A percentile compares a stretch with the other conserved stretches of the same genome.
These are phyloP conservation scores for Arthrobotrys sinensis DNA, from an alignment of 2,329 filamentous ascomycete species.

Conservation along the genomic window DNA sequence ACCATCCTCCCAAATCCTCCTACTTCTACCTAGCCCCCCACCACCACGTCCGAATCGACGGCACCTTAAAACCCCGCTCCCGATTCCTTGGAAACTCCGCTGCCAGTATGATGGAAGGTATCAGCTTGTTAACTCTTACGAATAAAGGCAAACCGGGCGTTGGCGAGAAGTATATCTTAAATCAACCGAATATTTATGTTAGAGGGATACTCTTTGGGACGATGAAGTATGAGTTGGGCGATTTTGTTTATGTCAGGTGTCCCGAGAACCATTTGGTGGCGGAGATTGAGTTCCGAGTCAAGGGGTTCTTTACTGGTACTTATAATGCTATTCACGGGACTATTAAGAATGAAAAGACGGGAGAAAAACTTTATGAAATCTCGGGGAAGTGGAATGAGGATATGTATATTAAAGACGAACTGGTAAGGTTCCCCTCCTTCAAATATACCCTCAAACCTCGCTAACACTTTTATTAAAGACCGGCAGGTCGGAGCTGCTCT, in stretches of 20 bases:
- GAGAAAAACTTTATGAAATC: conserved; percentile 89
- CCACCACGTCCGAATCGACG: conserved; percentile 94
- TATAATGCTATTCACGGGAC: conserved; percentile 96
- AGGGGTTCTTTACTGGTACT: conserved; percentile 94
- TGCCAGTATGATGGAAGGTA: conserved; percentile 97
- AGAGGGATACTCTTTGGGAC: conserved; percentile 97
- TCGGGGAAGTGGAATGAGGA: conserved; percentile 94
- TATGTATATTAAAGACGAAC: conserved; percentile 90
- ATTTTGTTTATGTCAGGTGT: conserved; percentile 93
- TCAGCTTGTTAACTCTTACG: conserved; percentile 85
- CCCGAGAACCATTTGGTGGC: conserved; percentile 88
- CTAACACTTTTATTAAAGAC: conserved; percentile 75
- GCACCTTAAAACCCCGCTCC: conserved; percentile 92
- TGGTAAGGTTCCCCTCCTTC: conserved; percentile 71
- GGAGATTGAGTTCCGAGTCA: conserved; percentile 98
- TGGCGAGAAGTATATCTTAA: conserved; percentile 91
- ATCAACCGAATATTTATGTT: conserved; percentile 99
- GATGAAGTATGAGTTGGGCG: conserved; percentile 99
- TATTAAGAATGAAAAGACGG: conserved; percentile 89
- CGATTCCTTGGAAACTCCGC: conserved; percentile 97
- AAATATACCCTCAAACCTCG: not conserved
- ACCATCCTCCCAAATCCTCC: conserved; percentile 97
- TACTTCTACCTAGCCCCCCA: conserved; percentile 99
- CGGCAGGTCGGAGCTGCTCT: conserved; percentile 88
- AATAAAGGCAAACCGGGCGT: conserved; percentile 79